Evolutionary conservation across 345 rosid species (phyloP).

Genomic region (Sonneratia alba): DNA sequence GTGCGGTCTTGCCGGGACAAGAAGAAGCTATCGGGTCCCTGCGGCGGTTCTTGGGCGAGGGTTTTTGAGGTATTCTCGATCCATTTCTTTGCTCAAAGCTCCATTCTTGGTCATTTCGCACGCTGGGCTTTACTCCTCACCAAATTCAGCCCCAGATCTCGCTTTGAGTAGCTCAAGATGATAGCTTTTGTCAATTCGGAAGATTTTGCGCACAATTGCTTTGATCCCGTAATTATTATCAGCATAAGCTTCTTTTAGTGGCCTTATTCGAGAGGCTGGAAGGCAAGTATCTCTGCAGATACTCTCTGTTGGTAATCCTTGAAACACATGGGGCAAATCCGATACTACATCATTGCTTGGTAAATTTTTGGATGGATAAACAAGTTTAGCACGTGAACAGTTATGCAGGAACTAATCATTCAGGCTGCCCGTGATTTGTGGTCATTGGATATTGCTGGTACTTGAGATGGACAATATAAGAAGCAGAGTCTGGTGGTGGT

Average conservation of each 20-base stretch:
- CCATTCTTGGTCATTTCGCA: background rate
- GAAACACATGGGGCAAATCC: background rate
- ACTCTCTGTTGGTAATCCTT: background rate
- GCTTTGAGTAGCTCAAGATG: background rate
- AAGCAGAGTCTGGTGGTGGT: background rate
- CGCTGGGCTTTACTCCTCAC: background rate
- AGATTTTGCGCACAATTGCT: background rate
- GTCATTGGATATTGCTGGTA: background rate
- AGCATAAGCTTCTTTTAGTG: background rate
- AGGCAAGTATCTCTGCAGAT: background rate
- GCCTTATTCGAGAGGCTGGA: background rate
- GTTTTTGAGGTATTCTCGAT: constrained; percentile 25
- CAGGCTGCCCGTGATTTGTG: background rate
- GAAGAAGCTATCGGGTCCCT: constrained; percentile 18
- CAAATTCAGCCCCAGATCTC: background rate
- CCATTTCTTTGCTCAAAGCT: background rate
- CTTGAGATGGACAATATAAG: background rate
- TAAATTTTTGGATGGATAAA: background rate
- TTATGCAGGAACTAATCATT: background rate
- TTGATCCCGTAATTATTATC: background rate
- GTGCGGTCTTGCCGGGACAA: constrained; percentile 61
- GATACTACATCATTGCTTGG: background rate
- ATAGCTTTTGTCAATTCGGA: background rate
- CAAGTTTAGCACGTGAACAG: background rate
- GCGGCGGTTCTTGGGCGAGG: constrained; percentile 30